Evolutionary conservation across 345 rosid species (phyloP), one percentile per base, ranked within the genome.

Genomic region (Zanthoxylum bungeanum): DNA sequence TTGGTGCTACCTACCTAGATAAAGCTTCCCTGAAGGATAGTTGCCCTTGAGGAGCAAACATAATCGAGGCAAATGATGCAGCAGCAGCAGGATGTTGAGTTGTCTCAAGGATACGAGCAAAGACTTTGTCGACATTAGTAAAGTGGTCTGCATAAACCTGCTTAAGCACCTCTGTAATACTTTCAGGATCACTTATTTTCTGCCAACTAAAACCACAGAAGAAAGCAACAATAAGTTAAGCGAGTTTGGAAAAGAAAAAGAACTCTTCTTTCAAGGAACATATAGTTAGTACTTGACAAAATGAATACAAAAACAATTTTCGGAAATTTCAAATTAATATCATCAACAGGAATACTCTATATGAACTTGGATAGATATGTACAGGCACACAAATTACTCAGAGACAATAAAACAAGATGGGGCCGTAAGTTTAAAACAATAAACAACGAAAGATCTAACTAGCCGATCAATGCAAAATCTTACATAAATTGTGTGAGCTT

Each of bases 31-130:
- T 59, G 79, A 92, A 94, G 44, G 98, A 92, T 19, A 92, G 77
- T 66, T 81, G 73, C 55, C 89, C 98, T 56, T 70, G 91, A 66
- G 98, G 98, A 79, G 98, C 96, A 80, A 81, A 86, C 97, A 94
- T 90, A 56, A 94, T 92, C 4, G 96, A 94, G 69, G 98, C 93
- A 71, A 94, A 85, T 14, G 98, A 86, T 1, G 99, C 97, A 24
- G 98, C 97, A 66, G 99, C 97, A 27, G 96, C 98, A 17, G 98
- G 99, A 79, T 94, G 98, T 72, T 85, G 83, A 17, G 98, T 87
- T 62, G 86, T 76, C 82, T 89, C 87, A 36, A 89, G 86, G 62
- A 95, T 89, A 69, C 73, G 90, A 66, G 92, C 78, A 71, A 91
- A 90, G 16, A 95, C 98, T 73, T 83, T 82, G 82, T 95, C 99